Evolutionary conservation across 345 rosid species (phyloP).

Genomic region (Jatropha curcas): DNA sequence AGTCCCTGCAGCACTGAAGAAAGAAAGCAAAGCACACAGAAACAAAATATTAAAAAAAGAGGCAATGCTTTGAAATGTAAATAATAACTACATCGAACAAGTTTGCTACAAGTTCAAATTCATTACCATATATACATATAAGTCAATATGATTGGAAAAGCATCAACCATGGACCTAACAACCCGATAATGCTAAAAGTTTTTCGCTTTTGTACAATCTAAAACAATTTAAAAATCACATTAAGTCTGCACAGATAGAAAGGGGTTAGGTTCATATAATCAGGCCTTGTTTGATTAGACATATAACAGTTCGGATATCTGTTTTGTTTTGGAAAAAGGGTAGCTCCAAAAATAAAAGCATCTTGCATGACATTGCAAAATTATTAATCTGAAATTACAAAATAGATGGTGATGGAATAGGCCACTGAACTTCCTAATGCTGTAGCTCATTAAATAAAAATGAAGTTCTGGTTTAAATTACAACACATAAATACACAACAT

Average conservation of each 20-base stretch:
- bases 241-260: neutral
- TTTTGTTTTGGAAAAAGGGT: too few relatives aligned
- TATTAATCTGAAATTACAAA: too few relatives aligned
- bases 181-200: neutral
- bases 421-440: neutral
- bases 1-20: constrained; percentile 27
- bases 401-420: neutral
- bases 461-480: neutral
- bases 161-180: neutral
- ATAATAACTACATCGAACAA: neutral
- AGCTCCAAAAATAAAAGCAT: too few relatives aligned
- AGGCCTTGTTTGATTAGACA: neutral
- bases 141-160: neutral
- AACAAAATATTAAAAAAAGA: neutral
- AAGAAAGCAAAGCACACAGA: neutral
- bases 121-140: neutral
- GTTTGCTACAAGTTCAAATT: neutral
- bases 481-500: neutral
- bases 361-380: too few relatives aligned
- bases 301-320: neutral
- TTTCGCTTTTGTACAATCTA: neutral
- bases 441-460: neutral
- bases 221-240: neutral
- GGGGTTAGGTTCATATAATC: neutral
- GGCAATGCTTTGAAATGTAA: neutral